Conservation (phyloP, 1,139 yeast genomes). For the Hyphopichia buzzinii region DNA sequence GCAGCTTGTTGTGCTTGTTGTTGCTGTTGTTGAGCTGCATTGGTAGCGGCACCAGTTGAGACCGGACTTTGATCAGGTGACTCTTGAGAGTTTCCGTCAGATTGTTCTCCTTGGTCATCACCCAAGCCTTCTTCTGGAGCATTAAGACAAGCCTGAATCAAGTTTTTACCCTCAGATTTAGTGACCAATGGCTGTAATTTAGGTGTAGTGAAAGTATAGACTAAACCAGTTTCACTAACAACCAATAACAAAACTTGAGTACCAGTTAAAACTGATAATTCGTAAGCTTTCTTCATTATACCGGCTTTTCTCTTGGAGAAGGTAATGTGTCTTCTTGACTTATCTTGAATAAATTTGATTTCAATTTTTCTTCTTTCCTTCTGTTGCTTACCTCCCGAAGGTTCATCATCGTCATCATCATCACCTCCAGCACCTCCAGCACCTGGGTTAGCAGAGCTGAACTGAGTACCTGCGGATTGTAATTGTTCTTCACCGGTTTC, state of each 20-base stretch:
- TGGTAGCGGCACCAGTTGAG: conserved; percentile 10
- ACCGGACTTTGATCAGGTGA: conserved; percentile 43
- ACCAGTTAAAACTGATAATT: conserved; percentile 91
- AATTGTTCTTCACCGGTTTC: conserved; percentile 36
- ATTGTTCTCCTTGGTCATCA: conserved; percentile 65
- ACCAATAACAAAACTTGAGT: conserved; percentile 92
- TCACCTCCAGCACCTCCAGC: conserved; percentile 34
- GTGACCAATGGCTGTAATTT: conserved; percentile 96
- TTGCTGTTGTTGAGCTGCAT: conserved; percentile 33
- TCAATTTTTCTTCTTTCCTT: conserved; percentile 96
- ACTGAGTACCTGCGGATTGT: conserved; percentile 21
- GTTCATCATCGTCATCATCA: conserved; percentile 73
- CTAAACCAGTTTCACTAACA: conserved; percentile 95
- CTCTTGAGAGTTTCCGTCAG: conserved; percentile 47
- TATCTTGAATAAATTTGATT: conserved; percentile 94
- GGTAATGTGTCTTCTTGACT: conserved; percentile 95
- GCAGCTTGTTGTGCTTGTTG: conserved; percentile 32
- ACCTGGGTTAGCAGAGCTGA: conserved; percentile 14
- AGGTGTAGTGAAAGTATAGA: conserved; percentile 98
- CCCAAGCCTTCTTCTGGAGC: conserved; percentile 75
- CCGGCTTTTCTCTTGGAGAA: conserved; percentile 98
- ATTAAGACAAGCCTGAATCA: conserved; percentile 94
- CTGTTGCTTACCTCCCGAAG: conserved; percentile 51
- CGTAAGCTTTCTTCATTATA: conserved; percentile 98
- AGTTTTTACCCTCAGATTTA: conserved; percentile 92